Evolutionary conservation across 257 asterid genomes (phyloP), one percentile per base, ranked within the genome.

Genomic region (Nicotiana attenuata): DNA sequence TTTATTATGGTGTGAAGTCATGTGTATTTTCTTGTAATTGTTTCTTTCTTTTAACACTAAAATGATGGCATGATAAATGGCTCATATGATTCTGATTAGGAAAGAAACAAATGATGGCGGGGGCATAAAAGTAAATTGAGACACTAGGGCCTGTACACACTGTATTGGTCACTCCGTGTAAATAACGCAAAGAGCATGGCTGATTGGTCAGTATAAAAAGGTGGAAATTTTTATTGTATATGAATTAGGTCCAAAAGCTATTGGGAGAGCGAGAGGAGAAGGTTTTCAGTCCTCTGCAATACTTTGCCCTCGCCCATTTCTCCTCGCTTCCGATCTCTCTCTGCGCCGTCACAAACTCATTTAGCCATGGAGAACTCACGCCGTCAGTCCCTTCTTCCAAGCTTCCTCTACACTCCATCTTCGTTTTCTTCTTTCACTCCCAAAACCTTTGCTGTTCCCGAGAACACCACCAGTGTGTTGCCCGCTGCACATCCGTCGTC

Each of bases 311-410:
- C 45, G 50, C 73, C 66, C 22, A 19, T 47, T 64, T 71, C 57
- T 17, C 47, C 75, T 57, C 17, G 64, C 60, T 63, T 68, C 63
- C 76, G 56, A 38, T 82, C 81, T 26, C 56, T 69, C 55, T 19
- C 65, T 16, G 31, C 76, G 80, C 83, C 84, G 86, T 82, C 87
- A 41, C 77, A 38, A 80, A 35, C 73, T 41, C 77, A 41, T 65
- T 80, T 80, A 66, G 80, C 29, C 68, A 80, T 60, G 80, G 95
- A 93, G 28, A 80, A 56, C 82, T 52, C 85, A 11, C 85, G 87
- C 81, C 98, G 98, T 50, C 94, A 87, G 20, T 86, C 98, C 64
- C 92, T 93, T 71, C 86, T 93, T 33, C 98, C 98, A 7, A 59
- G 82, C 81, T 93, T 84, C 87, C 96, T 93, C 22, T 93, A 92